Evolutionary conservation across 1,284 basidiomycete species (phyloP).

Genomic region (Fomitopsis palustris): DNA sequence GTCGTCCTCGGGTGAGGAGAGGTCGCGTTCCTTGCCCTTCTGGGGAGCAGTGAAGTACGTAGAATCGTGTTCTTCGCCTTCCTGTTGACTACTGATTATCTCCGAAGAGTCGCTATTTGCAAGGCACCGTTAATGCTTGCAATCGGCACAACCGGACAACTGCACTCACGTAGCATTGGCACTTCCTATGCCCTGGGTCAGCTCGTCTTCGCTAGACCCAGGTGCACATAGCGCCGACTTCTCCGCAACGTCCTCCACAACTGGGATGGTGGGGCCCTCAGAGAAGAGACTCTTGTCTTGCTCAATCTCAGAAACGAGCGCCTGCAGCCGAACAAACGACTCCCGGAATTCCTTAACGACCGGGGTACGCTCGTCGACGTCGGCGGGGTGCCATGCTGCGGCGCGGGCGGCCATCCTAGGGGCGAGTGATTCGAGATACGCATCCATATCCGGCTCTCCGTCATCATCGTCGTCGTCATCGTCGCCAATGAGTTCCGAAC

Average conservation of each 20-base stretch:
- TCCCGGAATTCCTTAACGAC: neutral
- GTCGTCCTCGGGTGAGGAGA: neutral
- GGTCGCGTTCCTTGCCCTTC: neutral
- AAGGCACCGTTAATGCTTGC: too few relatives aligned
- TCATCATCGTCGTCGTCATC: constrained; percentile 5
- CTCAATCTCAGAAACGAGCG: neutral
- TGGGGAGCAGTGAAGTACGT: neutral
- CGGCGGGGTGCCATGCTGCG: neutral
- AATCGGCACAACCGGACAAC: neutral
- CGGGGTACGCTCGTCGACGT: neutral
- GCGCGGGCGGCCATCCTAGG: neutral
- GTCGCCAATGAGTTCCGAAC: neutral
- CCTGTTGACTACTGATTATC: neutral
- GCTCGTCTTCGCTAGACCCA: neutral
- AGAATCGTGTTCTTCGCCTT: neutral
- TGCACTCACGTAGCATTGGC: neutral
- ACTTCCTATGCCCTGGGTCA: neutral
- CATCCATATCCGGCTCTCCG: neutral
- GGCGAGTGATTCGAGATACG: neutral
- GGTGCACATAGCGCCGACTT: neutral
- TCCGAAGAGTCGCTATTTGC: neutral
- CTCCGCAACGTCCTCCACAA: neutral
- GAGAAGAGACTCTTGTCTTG: neutral
- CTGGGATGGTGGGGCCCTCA: neutral
- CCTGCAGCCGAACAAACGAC: neutral